phyloP scores from a whole-genome alignment of 176 grass and related monocot species.

The Musa beccarii region DNA sequence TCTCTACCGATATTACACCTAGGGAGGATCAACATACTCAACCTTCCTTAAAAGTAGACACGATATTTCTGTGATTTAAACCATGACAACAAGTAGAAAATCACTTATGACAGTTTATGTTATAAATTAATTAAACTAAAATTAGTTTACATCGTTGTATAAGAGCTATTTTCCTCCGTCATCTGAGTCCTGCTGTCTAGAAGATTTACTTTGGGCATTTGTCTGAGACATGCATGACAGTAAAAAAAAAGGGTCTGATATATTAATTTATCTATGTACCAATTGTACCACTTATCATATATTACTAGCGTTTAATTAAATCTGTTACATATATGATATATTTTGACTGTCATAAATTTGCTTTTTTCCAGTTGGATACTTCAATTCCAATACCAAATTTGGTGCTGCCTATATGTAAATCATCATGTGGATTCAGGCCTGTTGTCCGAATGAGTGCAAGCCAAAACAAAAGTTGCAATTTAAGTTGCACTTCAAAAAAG shows the following conservation, averaged over 20 bases:
- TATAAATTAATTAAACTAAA: background rate
- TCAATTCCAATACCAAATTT: background rate
- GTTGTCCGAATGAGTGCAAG: background rate
- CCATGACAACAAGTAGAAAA: too few species aligned
- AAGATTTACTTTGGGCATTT: background rate
- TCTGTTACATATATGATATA: background rate
- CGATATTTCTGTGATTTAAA: too few species aligned
- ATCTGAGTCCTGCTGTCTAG: background rate
- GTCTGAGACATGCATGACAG: background rate
- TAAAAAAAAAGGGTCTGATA: background rate
- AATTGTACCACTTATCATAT: background rate
- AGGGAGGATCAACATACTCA: too few species aligned
- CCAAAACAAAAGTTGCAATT: background rate
- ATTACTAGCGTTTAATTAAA: background rate
- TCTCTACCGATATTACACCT: too few species aligned
- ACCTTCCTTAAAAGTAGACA: too few species aligned
- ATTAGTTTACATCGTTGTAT: background rate
- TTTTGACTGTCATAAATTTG: background rate
- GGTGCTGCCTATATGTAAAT: background rate
- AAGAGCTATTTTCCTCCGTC: background rate
- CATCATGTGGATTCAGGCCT: background rate
- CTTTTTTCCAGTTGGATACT: slow-evolving; percentile 2
- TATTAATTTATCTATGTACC: background rate
- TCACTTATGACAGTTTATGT: background rate
- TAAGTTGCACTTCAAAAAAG: background rate